These are phyloP conservation scores for Eimeria praecox DNA, from an alignment of 169 alveolate genomes.

Conservation along the genomic window DNA sequence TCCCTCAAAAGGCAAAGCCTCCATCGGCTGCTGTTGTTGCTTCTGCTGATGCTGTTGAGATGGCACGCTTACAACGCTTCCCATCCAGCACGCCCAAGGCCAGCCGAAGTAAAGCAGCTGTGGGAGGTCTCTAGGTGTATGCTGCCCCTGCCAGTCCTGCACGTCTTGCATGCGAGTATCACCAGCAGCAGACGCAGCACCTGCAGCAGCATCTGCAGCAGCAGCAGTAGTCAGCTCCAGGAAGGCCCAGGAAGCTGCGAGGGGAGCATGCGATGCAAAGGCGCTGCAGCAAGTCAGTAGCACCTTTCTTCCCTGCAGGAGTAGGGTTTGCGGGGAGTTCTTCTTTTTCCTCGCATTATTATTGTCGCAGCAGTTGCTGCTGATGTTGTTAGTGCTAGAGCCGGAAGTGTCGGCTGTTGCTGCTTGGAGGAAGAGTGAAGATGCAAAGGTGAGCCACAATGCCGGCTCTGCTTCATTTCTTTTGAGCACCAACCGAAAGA, in stretches of 20 bases:
- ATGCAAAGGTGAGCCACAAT: constrained; percentile 23
- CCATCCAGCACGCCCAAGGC: constrained; percentile 38
- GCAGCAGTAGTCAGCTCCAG: constrained; percentile 71
- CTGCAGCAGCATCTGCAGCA: constrained; percentile 21
- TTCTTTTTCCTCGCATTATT: neutral
- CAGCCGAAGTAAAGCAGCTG: constrained; percentile 36
- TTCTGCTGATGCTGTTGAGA: constrained; percentile 37
- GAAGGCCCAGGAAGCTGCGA: constrained; percentile 54
- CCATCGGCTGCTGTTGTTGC: constrained; percentile 32
- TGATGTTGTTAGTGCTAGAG: neutral
- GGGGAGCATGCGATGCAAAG: constrained; percentile 10
- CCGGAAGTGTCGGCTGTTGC: constrained; percentile 16
- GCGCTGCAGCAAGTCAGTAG: constrained; percentile 71
- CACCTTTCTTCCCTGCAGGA: constrained; percentile 66
- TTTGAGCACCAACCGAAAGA: constrained; percentile 43
- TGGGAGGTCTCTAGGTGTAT: neutral
- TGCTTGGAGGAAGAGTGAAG: constrained; percentile 36
- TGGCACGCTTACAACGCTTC: neutral
- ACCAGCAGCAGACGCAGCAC: neutral
- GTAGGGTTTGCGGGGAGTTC: constrained; percentile 17
- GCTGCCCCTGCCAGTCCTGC: constrained; percentile 12
- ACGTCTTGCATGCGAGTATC: neutral
- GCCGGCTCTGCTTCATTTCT: constrained; percentile 58
- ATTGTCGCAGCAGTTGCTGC: constrained; percentile 3
- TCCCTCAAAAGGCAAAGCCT: constrained; percentile 12